phyloP scores from a whole-genome alignment of 345 rosid genomes.

The Brassica nigra region DNA sequence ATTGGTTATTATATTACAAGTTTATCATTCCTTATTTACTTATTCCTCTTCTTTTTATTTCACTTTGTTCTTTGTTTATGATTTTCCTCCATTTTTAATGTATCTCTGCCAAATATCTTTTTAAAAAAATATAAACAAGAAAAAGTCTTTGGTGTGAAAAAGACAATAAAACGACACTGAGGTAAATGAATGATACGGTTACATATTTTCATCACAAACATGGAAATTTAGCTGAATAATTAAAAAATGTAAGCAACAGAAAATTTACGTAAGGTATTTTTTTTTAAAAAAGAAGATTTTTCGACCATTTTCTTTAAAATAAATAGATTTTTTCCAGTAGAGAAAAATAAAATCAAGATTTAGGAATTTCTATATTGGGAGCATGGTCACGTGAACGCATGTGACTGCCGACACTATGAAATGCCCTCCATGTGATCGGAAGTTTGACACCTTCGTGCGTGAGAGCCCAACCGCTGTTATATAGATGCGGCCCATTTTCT shows the following conservation, averaged over 20 bases:
- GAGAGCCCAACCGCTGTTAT: slow-evolving; percentile 26
- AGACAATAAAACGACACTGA: too few relatives aligned
- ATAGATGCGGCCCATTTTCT: background rate
- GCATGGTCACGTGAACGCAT: slow-evolving; percentile 15
- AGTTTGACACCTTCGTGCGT: background rate
- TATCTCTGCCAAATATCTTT: background rate
- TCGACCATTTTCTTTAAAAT: background rate
- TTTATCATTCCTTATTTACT: background rate
- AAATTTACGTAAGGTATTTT: too few relatives aligned
- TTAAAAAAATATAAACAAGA: background rate
- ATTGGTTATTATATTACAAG: too few relatives aligned
- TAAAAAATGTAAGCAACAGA: background rate
- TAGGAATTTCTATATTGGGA: background rate
- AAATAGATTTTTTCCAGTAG: background rate
- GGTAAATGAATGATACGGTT: background rate
- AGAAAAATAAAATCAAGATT: background rate
- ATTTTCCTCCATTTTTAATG: background rate
- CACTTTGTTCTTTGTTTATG: background rate
- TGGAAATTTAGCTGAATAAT: background rate
- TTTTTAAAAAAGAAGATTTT: too few relatives aligned
- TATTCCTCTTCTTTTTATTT: background rate
- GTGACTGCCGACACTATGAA: slow-evolving; percentile 36
- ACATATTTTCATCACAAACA: background rate
- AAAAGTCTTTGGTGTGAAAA: background rate
- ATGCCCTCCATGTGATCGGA: slow-evolving; percentile 1